Conservation (phyloP, 257 asterid genomes). For the Solanum chmielewskii region DNA sequence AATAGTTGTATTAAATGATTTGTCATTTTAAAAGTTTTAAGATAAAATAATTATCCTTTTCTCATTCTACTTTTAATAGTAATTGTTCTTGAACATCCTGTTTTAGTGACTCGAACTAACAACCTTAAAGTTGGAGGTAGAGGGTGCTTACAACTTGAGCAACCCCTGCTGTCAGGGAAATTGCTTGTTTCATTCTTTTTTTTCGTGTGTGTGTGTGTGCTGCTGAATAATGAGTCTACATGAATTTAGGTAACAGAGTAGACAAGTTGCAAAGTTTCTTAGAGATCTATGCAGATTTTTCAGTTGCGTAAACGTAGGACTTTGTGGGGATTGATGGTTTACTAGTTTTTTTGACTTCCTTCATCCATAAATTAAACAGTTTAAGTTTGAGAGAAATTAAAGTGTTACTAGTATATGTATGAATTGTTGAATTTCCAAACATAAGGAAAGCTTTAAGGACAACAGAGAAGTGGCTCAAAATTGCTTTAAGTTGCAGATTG, state of each 20-base stretch:
- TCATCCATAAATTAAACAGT: background rate
- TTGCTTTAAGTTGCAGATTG: background rate
- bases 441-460: background rate
- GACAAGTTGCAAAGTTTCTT: background rate
- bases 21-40: background rate
- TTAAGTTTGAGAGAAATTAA: background rate
- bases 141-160: background rate
- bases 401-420: background rate
- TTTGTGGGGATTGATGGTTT: background rate
- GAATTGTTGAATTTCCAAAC: background rate
- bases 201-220: background rate
- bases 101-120: background rate
- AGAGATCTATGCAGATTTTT: background rate
- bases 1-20: background rate
- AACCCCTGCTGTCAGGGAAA: background rate
- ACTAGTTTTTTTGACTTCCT: background rate
- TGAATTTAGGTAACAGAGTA: background rate
- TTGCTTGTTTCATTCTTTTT: background rate
- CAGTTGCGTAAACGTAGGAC: background rate
- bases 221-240: background rate
- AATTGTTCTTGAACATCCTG: background rate
- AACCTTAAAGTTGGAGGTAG: background rate
- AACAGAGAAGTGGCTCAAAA: background rate
- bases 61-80: background rate
- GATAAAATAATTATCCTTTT: background rate